phyloP scores from a whole-genome alignment of 2,329 filamentous ascomycete genomes.

The Chrysosporium keratinophilum region DNA sequence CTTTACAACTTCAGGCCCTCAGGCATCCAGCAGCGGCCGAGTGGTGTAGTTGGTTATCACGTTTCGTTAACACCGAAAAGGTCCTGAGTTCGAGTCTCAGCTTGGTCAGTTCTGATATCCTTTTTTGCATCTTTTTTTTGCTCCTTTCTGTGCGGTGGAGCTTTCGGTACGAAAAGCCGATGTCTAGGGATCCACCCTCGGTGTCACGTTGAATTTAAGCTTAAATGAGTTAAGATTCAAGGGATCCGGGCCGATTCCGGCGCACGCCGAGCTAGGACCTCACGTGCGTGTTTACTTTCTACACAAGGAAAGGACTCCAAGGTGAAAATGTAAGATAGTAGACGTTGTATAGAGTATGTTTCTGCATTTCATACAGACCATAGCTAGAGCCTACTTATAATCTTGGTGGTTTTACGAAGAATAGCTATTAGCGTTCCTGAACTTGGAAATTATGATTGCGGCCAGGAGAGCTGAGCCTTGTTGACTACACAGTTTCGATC shows the following conservation, averaged over 20 bases:
- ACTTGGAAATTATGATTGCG: no score
- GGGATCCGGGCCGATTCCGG: not conserved
- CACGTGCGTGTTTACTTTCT: no score
- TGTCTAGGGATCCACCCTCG: not conserved
- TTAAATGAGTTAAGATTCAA: slow-evolving; percentile 4
- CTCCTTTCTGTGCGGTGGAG: not conserved
- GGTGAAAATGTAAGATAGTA: no score
- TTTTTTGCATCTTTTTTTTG: not conserved
- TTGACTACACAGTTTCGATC: no score
- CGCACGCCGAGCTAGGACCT: no score
- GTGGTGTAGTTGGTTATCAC: slow-evolving; percentile 5
- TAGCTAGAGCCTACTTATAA: no score
- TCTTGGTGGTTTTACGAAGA: no score
- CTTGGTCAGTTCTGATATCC: not conserved
- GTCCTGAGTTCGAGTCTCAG: not conserved
- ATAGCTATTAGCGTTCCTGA: no score
- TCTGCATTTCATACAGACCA: no score
- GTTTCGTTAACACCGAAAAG: not conserved
- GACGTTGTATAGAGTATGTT: no score
- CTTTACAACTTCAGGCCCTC: not conserved
- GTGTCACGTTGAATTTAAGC: not conserved
- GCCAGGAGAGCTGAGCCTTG: no score
- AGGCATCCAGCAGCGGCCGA: not conserved
- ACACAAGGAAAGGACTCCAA: no score
- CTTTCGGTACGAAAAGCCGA: not conserved